phyloP scores from a whole-genome alignment of 805 yeast species.

The Starmerella stellata region DNA sequence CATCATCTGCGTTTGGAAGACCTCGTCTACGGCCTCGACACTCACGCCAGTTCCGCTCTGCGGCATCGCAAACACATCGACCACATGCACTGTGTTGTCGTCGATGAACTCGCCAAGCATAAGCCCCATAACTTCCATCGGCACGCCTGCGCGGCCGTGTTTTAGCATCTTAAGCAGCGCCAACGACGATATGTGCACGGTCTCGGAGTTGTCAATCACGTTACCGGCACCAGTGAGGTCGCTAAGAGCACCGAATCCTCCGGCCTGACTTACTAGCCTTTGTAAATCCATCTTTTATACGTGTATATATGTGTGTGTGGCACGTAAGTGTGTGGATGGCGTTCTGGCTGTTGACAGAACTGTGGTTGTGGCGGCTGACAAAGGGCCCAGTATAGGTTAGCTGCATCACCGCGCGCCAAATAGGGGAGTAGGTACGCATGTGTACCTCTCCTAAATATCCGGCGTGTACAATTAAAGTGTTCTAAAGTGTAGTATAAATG shows the following conservation, averaged over 20 bases:
- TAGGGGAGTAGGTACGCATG: too few relatives aligned
- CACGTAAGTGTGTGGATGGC: too few relatives aligned
- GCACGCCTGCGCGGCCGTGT: slow-evolving; percentile 68
- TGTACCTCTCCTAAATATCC: too few relatives aligned
- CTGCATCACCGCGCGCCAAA: too few relatives aligned
- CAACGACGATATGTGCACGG: slow-evolving; percentile 86
- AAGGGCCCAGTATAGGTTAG: too few relatives aligned
- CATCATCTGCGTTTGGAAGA: slow-evolving; percentile 98
- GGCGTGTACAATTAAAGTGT: too few relatives aligned
- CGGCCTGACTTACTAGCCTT: slow-evolving; percentile 21
- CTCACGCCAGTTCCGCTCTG: slow-evolving; percentile 91
- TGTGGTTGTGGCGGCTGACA: too few relatives aligned
- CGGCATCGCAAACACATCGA: slow-evolving; percentile 99
- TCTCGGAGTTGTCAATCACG: slow-evolving; percentile 84
- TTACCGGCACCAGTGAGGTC: slow-evolving; percentile 40
- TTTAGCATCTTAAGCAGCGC: slow-evolving; percentile 92
- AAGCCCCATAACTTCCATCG: slow-evolving; percentile 88
- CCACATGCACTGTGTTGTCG: slow-evolving; percentile 90
- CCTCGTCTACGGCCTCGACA: slow-evolving; percentile 98
- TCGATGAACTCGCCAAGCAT: slow-evolving; percentile 98
- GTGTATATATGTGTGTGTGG: too few relatives aligned
- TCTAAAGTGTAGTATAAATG: too few relatives aligned
- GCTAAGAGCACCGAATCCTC: slow-evolving; percentile 20
- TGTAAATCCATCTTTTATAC: slow-evolving; percentile 23
- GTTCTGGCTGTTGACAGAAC: too few relatives aligned